These are phyloP conservation scores for Vararia minispora DNA, from an alignment of 768 basidiomycete species.

Conservation along the genomic window DNA sequence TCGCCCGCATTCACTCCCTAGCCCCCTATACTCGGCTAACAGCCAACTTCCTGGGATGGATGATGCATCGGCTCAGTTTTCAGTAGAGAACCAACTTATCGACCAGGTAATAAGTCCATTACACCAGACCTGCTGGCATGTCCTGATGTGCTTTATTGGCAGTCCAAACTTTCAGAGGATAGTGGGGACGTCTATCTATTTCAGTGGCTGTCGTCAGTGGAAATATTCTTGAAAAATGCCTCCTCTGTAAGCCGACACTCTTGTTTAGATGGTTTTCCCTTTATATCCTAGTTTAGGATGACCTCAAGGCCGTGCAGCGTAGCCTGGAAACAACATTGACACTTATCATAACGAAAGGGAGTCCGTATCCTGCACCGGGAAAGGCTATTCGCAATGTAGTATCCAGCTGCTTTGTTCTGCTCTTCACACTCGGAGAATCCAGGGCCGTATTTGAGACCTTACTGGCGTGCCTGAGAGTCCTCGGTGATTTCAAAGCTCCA, in stretches of 20 bases:
- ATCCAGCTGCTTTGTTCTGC: conserved; percentile 58
- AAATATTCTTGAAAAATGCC: conserved; percentile 41
- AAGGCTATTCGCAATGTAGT: conserved; percentile 74
- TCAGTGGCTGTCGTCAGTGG: conserved; percentile 66
- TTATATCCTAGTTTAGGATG: conserved; percentile 32
- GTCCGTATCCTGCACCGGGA: conserved; percentile 73
- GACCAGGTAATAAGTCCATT: conserved; percentile 8
- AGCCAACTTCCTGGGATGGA: too few species aligned
- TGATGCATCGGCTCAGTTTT: conserved; percentile 4
- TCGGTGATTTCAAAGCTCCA: conserved; percentile 54
- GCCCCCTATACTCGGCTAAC: too few species aligned
- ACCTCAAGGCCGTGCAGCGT: conserved; percentile 52
- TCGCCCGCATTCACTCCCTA: too few species aligned
- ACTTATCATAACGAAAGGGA: conserved; percentile 53
- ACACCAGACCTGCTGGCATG: background rate
- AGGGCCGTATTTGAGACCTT: conserved; percentile 81
- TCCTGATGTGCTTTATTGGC: background rate
- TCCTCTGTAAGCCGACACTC: conserved; percentile 34
- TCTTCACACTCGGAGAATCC: conserved; percentile 77
- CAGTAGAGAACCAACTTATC: conserved; percentile 9
- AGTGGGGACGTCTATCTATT: conserved; percentile 77
- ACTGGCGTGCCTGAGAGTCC: conserved; percentile 64
- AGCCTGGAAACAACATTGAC: conserved; percentile 52
- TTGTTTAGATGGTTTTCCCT: background rate
- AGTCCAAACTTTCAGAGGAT: conserved; percentile 64